Evolutionary conservation across 2,329 filamentous ascomycete species (phyloP).

Genomic region (Exophiala sideris): DNA sequence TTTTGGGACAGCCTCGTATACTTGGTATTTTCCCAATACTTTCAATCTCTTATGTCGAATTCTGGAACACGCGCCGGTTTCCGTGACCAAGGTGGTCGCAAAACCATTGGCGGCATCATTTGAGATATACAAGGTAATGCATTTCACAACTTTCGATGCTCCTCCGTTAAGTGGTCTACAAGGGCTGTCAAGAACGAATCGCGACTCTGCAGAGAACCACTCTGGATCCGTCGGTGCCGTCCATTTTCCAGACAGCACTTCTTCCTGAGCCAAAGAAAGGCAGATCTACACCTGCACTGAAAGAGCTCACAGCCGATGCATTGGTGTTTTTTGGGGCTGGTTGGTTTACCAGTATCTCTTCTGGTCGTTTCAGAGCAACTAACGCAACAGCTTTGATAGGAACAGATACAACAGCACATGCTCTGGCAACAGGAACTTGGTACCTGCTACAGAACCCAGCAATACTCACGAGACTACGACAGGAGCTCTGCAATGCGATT

Average conservation of each 20-base stretch:
- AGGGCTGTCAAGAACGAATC: neutral
- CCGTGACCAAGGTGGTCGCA: neutral
- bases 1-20: neutral
- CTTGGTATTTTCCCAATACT: neutral
- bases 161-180: neutral
- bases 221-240: neutral
- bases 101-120: neutral
- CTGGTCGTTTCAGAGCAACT: too few relatives aligned
- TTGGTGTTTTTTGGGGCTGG: neutral
- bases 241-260: neutral
- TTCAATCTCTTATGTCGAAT: neutral
- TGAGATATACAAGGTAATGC: neutral
- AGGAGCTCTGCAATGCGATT: too few relatives aligned
- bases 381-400: too few relatives aligned
- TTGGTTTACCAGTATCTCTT: neutral
- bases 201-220: neutral
- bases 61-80: neutral
- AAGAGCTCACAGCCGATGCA: neutral
- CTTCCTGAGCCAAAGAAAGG: neutral
- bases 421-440: too few relatives aligned
- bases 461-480: too few relatives aligned
- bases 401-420: too few relatives aligned
- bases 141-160: neutral
- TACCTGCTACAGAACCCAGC: too few relatives aligned
- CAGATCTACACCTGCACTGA: neutral